A percentile compares a stretch with the other conserved stretches of the same genome.
Evolutionary conservation across 441 rosid genomes (phyloP).

Genomic region (Aleurites moluccanus): DNA sequence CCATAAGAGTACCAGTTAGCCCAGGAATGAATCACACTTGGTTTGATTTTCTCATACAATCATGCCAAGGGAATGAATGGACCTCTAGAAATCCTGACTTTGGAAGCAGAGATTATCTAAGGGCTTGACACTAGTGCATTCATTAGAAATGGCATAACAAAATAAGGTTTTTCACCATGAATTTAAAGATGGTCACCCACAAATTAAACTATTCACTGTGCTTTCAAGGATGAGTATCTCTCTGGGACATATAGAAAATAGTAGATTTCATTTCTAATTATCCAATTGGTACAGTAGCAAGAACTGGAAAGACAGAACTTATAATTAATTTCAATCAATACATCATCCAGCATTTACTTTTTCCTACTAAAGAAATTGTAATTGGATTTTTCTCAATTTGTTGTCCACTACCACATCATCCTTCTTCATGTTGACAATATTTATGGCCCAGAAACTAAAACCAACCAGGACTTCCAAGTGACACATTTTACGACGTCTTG

Average conservation of each 20-base stretch:
- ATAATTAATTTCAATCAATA: too few species aligned
- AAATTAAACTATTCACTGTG: neutral
- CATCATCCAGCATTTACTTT: neutral
- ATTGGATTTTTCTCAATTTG: conserved; percentile 5
- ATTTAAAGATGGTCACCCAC: neutral
- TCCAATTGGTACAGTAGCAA: neutral
- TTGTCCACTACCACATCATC: neutral
- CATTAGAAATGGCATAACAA: neutral
- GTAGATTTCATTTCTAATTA: neutral
- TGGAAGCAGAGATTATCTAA: neutral
- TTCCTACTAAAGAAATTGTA: neutral
- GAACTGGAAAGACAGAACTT: neutral
- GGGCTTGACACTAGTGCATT: neutral
- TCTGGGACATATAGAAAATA: neutral
- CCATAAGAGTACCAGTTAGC: neutral
- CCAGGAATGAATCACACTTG: neutral
- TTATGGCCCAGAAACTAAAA: neutral
- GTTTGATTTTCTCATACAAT: neutral
- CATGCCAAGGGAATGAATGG: neutral
- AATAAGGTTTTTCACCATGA: neutral
- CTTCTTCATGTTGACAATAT: neutral
- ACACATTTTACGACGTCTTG: neutral
- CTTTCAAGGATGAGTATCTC: neutral
- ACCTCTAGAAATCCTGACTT: neutral
- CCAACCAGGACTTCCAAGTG: neutral